These are phyloP conservation scores for Tritrichomonas foetus DNA, from an alignment of 208 protist genomes.

Conservation along the genomic window DNA sequence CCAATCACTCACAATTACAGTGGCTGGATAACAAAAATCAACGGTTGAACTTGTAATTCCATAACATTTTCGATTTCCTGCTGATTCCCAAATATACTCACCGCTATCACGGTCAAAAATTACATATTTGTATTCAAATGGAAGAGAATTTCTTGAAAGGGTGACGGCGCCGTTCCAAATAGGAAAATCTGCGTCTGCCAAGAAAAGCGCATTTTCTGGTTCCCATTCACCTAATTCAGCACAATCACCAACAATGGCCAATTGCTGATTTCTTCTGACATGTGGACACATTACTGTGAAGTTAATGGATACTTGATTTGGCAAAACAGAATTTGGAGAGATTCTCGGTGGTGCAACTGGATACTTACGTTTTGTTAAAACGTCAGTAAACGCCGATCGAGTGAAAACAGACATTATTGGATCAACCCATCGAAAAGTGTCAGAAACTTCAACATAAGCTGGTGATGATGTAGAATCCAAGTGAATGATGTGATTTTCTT, in stretches of 20 bases:
- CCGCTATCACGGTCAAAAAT: background rate
- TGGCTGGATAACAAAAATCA: background rate
- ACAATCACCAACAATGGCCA: background rate
- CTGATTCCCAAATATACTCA: background rate
- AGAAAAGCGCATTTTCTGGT: background rate
- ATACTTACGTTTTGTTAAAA: background rate
- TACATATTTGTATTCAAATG: constrained; percentile 4
- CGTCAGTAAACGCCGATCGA: background rate
- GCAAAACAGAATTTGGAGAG: background rate
- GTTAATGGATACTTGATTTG: background rate
- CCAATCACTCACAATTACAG: background rate
- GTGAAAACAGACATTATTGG: background rate
- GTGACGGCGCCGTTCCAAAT: background rate
- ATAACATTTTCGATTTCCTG: background rate
- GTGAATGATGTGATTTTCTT: background rate
- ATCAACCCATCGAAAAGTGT: background rate
- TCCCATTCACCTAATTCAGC: background rate
- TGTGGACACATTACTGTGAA: background rate
- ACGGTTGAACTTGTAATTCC: background rate
- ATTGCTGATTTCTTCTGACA: background rate
- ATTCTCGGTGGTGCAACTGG: background rate
- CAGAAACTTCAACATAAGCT: background rate
- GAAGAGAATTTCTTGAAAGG: background rate
- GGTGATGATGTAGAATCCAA: background rate
- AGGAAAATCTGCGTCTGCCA: background rate